These are phyloP conservation scores for barley (Hordeum vulgare) DNA, from an alignment of 176 grass and related monocot species.

Conservation along the genomic window MorexV3_pseudomolecules_assembly NC_058522.1:26769921-26770420, in stretches of 20 bases:
- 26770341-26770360: constrained; percentile 43
- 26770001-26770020: neutral
- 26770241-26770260: neutral
- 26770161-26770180: constrained; percentile 50
- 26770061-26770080: constrained; percentile 46
- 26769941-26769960: constrained; percentile 61
- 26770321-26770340: constrained; percentile 70
- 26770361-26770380: neutral
- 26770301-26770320: constrained; percentile 45
- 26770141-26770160: constrained; percentile 1
- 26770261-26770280: constrained; percentile 24
- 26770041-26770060: constrained; percentile 53
- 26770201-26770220: neutral
- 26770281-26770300: constrained; percentile 31
- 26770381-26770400: neutral
- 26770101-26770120: constrained; percentile 36
- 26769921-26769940: constrained; percentile 75
- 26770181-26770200: constrained; percentile 22
- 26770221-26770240: neutral
- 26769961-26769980: neutral
- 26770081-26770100: constrained; percentile 39
- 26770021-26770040: constrained; percentile 73
- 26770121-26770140: neutral
- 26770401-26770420: neutral
- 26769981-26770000: neutral